These are phyloP conservation scores for Penicillium daleae DNA, from an alignment of 495 filamentous ascomycete genomes.

Conservation along the genomic window DNA sequence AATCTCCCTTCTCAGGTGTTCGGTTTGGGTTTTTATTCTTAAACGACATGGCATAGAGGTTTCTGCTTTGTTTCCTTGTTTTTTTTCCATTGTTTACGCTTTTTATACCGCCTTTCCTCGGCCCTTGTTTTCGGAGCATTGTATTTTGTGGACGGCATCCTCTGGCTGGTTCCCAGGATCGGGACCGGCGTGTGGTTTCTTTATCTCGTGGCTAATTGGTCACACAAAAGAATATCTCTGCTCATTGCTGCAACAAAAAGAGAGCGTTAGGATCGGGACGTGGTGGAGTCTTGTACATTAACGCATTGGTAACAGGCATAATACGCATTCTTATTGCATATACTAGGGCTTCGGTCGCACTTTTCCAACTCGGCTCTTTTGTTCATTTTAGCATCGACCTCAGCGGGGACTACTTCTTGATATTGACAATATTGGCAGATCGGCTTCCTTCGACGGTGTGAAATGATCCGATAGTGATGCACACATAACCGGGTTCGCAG, in stretches of 20 bases:
- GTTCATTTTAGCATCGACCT: neutral
- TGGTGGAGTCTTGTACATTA: conserved; percentile 42
- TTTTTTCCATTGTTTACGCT: conserved; percentile 33
- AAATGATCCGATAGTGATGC: neutral
- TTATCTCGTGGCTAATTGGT: conserved; percentile 16
- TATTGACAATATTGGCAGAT: neutral
- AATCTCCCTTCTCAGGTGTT: conserved; percentile 55
- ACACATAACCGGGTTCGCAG: neutral
- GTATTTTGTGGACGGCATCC: conserved; percentile 37
- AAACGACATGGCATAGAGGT: conserved; percentile 51
- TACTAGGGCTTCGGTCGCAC: conserved; percentile 5
- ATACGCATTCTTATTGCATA: conserved; percentile 35
- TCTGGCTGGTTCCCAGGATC: conserved; percentile 24
- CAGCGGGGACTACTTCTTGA: neutral
- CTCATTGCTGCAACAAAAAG: conserved; percentile 29
- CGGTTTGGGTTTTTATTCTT: conserved; percentile 42
- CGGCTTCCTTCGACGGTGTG: neutral
- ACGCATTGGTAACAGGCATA: conserved; percentile 44
- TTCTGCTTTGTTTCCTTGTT: conserved; percentile 32
- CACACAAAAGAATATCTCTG: conserved; percentile 25
- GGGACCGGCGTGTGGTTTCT: conserved; percentile 21
- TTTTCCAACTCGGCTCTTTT: neutral
- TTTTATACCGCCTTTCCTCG: conserved; percentile 27
- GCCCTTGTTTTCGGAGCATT: conserved; percentile 35
- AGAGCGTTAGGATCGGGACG: conserved; percentile 24